Evolutionary conservation across 768 basidiomycete genomes (phyloP).

Genomic region (Phlebiopsis gigantea): DNA sequence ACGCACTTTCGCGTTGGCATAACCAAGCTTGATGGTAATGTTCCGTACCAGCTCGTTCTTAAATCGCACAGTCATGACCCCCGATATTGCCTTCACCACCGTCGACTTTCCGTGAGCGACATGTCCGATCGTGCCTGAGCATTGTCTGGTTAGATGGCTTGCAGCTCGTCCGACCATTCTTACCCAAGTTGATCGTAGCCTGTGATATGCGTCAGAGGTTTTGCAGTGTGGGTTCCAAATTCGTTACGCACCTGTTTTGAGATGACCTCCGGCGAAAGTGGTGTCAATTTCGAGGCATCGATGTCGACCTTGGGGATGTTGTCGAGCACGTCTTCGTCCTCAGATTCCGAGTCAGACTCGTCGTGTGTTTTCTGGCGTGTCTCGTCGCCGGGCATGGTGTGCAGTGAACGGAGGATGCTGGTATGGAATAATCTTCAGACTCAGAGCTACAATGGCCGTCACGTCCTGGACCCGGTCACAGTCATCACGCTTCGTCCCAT

Average conservation of each 20-base stretch:
- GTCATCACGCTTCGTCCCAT: background rate
- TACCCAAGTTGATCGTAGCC: constrained; percentile 95
- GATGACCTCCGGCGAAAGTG: constrained; percentile 85
- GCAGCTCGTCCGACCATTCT: background rate
- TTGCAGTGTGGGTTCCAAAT: background rate
- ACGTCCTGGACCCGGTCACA: background rate
- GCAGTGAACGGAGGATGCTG: background rate
- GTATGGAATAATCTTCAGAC: background rate
- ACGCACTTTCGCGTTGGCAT: constrained; percentile 95
- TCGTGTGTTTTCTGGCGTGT: constrained; percentile 51
- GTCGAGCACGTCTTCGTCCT: constrained; percentile 54
- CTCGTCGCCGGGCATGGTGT: constrained; percentile 64
- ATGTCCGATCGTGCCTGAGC: constrained; percentile 91
- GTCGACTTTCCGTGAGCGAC: constrained; percentile 97
- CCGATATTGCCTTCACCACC: constrained; percentile 97
- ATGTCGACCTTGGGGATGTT: constrained; percentile 63
- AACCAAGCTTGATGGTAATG: constrained; percentile 99
- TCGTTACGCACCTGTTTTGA: constrained; percentile 82
- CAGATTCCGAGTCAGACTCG: constrained; percentile 67
- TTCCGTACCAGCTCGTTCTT: constrained; percentile 99
- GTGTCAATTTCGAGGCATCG: constrained; percentile 78
- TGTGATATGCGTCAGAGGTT: constrained; percentile 27
- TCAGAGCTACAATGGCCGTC: background rate
- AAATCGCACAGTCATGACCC: constrained; percentile 96
- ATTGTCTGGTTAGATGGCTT: background rate